Conservation (phyloP, 768 basidiomycete genomes). For the Phylloporus rhodoxanthus region DNA sequence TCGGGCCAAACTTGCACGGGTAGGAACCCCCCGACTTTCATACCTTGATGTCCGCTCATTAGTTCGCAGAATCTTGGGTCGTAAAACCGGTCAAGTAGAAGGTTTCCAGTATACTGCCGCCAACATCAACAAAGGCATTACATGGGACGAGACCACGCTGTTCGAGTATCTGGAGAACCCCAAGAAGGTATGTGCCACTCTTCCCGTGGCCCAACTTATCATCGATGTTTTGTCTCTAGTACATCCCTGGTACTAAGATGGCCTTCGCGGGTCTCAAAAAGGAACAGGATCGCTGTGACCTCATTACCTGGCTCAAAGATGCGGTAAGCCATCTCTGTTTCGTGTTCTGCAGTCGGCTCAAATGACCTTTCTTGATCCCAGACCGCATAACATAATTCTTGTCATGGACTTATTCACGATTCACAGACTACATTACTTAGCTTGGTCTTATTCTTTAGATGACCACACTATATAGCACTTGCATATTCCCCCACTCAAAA, state of each 20-base stretch:
- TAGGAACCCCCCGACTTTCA: slow-evolving; percentile 32
- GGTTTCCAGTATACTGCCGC: slow-evolving; percentile 91
- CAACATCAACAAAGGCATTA: slow-evolving; percentile 90
- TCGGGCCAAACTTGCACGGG: slow-evolving; percentile 95
- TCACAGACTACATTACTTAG: slow-evolving; percentile 22
- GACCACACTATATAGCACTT: slow-evolving; percentile 20
- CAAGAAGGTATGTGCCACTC: slow-evolving; percentile 65
- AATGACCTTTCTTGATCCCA: slow-evolving; percentile 3
- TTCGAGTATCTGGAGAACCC: slow-evolving; percentile 97
- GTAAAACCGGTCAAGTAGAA: slow-evolving; percentile 78
- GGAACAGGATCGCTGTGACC: slow-evolving; percentile 94
- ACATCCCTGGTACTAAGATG: slow-evolving; percentile 98
- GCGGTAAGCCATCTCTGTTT: slow-evolving; percentile 41
- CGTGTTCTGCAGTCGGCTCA: not conserved
- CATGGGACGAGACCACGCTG: slow-evolving; percentile 82
- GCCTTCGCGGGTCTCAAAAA: slow-evolving; percentile 98
- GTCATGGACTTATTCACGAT: slow-evolving; percentile 12
- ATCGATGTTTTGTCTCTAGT: slow-evolving; percentile 39
- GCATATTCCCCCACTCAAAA: slow-evolving; percentile 30
- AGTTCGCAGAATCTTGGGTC: slow-evolving; percentile 64
- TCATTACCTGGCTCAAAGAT: slow-evolving; percentile 79
- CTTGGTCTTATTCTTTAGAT: slow-evolving; percentile 35
- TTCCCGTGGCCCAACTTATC: not conserved
- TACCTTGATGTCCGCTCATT: not conserved
- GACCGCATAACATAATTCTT: slow-evolving; percentile 23